Base-by-base conservation (phyloP, 2,329 filamentous ascomycete genomes). In the Diaporthe batatas region DNA sequence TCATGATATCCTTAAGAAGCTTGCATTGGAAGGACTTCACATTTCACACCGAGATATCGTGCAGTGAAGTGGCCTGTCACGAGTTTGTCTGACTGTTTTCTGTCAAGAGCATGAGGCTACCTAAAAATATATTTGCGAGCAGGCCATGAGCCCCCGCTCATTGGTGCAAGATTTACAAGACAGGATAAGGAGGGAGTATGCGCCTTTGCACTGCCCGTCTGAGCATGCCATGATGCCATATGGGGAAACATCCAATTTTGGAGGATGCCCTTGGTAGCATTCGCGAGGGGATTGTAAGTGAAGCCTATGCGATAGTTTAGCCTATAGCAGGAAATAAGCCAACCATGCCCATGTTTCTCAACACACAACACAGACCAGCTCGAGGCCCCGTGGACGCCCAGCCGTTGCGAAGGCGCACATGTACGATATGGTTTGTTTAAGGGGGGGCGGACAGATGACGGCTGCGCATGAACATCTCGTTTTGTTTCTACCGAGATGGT, bases 401-500 rank as follows among this genome's bases (percentile, higher is more conserved):
- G 29, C 16, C 44, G 32, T 29, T 3, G 29, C 6, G 23, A 21
- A 25, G 16, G 47, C 23, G 29, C 47, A 23, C 32, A n/a, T 11
- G 29, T 47, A 34, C 47, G 32, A 39, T 12, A 53, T 42, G 39
- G 34, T 49, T 49, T 34, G 36, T 39, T 10, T 8, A 67, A 39
- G 32, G 47, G 14, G 10, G 47, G 12, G 29, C 29, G 29, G 34
- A 47, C n/a, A 10, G 23, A n/a, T 42, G 44, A 39, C 47, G 53
- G 47, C 42, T 34, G n/a, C 32, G 47, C 32, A 67, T 39, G 32
- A 25, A 67, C n/a, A 6, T 44, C 29, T 51, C 14, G 47, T 53
- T 53, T 67, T 51, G 62, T 67, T 67, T 67, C n/a, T 36, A 23
- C 23, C 12, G n/a, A 53, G 12, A 25, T 14, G 23, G 36, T 16